These are phyloP conservation scores for Lentinus brumalis DNA, from an alignment of 768 basidiomycete species.

Conservation along the genomic window DNA sequence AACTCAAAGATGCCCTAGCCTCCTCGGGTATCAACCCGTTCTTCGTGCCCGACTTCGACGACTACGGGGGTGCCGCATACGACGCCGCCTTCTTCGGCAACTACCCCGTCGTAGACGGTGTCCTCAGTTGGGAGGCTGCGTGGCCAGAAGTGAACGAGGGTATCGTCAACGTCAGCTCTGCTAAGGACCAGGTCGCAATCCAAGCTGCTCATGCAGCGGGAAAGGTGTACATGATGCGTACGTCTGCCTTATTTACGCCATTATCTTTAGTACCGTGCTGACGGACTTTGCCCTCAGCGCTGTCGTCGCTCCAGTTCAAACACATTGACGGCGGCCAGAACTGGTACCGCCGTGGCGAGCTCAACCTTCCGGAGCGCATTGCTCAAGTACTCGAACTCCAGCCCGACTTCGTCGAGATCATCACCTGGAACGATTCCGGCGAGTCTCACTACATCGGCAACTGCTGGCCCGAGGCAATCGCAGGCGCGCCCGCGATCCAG, in stretches of 20 bases:
- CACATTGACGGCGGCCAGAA: slow-evolving; percentile 13
- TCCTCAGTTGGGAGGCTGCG: slow-evolving; percentile 4
- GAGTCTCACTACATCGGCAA: slow-evolving; percentile 71
- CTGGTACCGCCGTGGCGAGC: slow-evolving; percentile 11
- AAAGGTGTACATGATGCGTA: slow-evolving; percentile 14
- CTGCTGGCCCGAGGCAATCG: slow-evolving; percentile 47
- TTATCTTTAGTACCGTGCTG: too few relatives aligned
- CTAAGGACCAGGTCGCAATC: slow-evolving; percentile 4
- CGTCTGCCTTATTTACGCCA: too few relatives aligned
- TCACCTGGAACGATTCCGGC: slow-evolving; percentile 80
- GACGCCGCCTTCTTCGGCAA: slow-evolving; percentile 7
- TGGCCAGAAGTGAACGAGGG: slow-evolving; percentile 45
- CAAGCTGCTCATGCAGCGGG: not conserved
- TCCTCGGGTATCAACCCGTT: slow-evolving; percentile 58
- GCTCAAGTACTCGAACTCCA: slow-evolving; percentile 55
- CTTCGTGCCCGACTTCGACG: slow-evolving; percentile 57
- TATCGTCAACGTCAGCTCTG: slow-evolving; percentile 47
- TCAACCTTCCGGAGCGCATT: slow-evolving; percentile 46
- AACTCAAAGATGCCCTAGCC: slow-evolving; percentile 32
- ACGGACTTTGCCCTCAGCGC: not conserved
- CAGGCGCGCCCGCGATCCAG: slow-evolving; percentile 42
- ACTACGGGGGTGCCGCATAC: slow-evolving; percentile 36
- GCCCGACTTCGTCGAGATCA: slow-evolving; percentile 56
- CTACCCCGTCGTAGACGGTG: slow-evolving; percentile 9
- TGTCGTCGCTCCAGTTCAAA: slow-evolving; percentile 10